These are phyloP conservation scores for Talaromyces sp. DNA, from an alignment of 2,329 filamentous ascomycete species.

Conservation along the genomic window DNA sequence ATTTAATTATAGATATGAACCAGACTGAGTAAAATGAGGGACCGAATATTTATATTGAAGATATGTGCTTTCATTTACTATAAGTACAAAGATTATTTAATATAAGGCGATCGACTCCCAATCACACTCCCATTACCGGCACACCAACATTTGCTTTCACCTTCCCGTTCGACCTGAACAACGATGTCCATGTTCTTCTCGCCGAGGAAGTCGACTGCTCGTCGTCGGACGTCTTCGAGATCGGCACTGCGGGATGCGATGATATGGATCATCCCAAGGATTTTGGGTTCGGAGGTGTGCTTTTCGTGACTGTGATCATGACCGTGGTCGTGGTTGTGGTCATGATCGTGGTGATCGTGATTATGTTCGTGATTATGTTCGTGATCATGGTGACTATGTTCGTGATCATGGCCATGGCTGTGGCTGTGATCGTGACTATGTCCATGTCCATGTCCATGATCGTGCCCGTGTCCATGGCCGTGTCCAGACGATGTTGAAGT, in stretches of 20 bases:
- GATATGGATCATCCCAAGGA: constrained; percentile 65
- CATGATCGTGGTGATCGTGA: constrained; percentile 28
- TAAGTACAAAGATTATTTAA: constrained; percentile 1
- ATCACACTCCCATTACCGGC: constrained; percentile 38
- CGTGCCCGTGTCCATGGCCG: constrained; percentile 20
- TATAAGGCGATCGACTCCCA: constrained; percentile 15
- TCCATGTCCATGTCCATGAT: constrained; percentile 28
- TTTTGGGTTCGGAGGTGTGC: constrained; percentile 30
- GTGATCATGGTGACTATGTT: constrained; percentile 14
- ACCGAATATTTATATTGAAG: constrained; percentile 2
- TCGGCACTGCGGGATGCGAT: constrained; percentile 59
- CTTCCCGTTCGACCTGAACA: constrained; percentile 83
- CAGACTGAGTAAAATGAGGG: background rate
- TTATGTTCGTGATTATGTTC: constrained; percentile 25
- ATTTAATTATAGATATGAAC: background rate
- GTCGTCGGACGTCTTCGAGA: constrained; percentile 75
- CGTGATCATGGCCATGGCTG: constrained; percentile 16
- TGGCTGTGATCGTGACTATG: constrained; percentile 30
- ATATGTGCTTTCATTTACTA: background rate
- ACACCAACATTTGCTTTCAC: constrained; percentile 65
- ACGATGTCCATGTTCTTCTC: constrained; percentile 74
- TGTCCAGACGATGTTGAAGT: constrained; percentile 34
- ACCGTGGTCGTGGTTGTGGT: constrained; percentile 30
- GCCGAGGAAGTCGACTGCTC: constrained; percentile 68
- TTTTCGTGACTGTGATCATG: constrained; percentile 27